Conservation (phyloP, 768 basidiomycete genomes). For the Termitomyces sp. region DNA sequence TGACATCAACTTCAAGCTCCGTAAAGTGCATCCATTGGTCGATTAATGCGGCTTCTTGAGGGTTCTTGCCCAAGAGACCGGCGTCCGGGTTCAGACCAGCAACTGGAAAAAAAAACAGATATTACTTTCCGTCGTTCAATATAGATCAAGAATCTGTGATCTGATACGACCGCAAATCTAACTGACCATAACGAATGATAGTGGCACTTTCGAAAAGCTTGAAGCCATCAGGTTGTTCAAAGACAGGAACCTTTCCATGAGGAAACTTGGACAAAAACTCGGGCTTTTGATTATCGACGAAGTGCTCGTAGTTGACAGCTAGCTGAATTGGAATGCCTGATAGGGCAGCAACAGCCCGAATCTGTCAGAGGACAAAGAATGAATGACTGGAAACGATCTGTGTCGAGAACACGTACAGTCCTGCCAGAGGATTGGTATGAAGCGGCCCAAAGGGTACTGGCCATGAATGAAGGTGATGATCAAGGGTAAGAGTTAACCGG, state of each 20-base stretch:
- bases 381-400: neutral
- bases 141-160: slow-evolving; percentile 65
- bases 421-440: slow-evolving; percentile 38
- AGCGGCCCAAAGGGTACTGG: slow-evolving; percentile 58
- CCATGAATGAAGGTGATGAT: slow-evolving; percentile 20
- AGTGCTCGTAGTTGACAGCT: slow-evolving; percentile 54
- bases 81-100: slow-evolving; percentile 78
- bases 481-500: neutral
- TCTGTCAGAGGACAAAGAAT: slow-evolving; percentile 22
- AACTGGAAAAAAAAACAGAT: slow-evolving; percentile 66
- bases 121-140: slow-evolving; percentile 68
- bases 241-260: slow-evolving; percentile 80
- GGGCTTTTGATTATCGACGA: slow-evolving; percentile 64
- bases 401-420: slow-evolving; percentile 38
- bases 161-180: neutral
- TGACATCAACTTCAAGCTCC: slow-evolving; percentile 47
- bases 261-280: slow-evolving; percentile 75
- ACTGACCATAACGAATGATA: slow-evolving; percentile 89
- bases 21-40: slow-evolving; percentile 69
- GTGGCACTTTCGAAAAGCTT: slow-evolving; percentile 72
- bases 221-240: slow-evolving; percentile 76
- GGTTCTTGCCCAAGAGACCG: slow-evolving; percentile 54
- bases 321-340: slow-evolving; percentile 54
- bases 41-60: slow-evolving; percentile 56
- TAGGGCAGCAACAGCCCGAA: slow-evolving; percentile 54